Evolutionary conservation across 148 eudicot genomes (phyloP).

Genomic region (Rhododendron griersonianum): DNA sequence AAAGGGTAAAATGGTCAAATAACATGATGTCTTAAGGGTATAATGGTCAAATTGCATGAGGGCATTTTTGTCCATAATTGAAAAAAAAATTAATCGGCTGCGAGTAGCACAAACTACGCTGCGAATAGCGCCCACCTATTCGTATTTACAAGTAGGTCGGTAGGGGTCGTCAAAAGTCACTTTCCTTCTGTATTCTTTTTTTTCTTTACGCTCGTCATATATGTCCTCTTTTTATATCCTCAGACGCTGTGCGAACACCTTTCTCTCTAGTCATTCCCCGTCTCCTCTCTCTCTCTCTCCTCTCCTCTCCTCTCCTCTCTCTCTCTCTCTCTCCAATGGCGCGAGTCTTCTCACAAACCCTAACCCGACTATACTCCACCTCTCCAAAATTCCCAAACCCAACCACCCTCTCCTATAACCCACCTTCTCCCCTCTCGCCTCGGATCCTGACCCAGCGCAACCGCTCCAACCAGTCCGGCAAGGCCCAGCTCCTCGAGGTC

Average conservation of each 20-base stretch:
- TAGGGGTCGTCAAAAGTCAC: no score
- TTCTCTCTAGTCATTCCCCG: background rate
- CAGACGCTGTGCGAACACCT: background rate
- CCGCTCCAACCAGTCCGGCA: conserved; percentile 25
- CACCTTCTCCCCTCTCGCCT: conserved; percentile 3
- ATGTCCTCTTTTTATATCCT: background rate
- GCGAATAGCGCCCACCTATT: no score
- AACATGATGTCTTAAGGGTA: no score
- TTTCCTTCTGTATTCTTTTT: background rate
- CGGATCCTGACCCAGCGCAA: conserved; percentile 20
- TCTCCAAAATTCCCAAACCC: conserved; percentile 5
- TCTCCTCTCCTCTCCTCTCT: background rate
- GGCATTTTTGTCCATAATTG: no score
- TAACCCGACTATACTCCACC: conserved; percentile 19
- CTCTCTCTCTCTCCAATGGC: conserved; percentile 29
- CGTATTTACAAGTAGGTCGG: no score
- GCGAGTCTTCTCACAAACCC: conserved; percentile 39
- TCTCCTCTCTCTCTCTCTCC: background rate
- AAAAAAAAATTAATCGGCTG: no score
- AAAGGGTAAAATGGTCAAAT: no score
- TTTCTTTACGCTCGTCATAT: background rate
- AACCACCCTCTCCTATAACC: background rate
- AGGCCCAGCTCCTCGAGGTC: conserved; percentile 49
- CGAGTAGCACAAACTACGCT: no score
- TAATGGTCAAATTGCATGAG: no score